Evolutionary conservation across 1,139 yeast species (phyloP).

Genomic region (Nematodospora anomalae): DNA sequence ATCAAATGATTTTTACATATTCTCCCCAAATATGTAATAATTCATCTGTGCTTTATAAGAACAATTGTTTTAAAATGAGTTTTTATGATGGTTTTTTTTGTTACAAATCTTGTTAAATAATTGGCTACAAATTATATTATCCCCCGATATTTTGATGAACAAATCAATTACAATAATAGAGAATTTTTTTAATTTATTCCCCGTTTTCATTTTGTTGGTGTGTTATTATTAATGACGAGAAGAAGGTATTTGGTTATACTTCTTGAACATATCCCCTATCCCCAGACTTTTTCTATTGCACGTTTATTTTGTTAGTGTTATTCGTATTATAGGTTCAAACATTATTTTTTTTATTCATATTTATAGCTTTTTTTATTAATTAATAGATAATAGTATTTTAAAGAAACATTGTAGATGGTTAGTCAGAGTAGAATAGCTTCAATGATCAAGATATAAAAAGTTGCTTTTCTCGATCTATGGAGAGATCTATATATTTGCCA

Average conservation of each 20-base stretch:
- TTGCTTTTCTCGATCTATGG: too few relatives aligned
- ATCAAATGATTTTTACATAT: background rate
- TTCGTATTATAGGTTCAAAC: conserved; percentile 1
- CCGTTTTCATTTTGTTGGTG: background rate
- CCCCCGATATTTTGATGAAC: background rate
- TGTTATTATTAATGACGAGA: background rate
- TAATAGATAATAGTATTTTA: conserved; percentile 1
- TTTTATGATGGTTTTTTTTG: background rate
- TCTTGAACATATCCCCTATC: background rate
- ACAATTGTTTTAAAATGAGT: background rate
- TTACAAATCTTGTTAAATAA: background rate
- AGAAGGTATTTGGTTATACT: background rate
- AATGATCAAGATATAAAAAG: too few relatives aligned
- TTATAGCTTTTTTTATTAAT: conserved; percentile 1
- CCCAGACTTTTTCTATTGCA: background rate
- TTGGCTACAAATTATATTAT: background rate
- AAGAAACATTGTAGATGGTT: background rate
- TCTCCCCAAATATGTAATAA: background rate
- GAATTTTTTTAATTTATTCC: background rate
- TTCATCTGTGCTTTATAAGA: background rate
- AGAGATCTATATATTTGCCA: background rate
- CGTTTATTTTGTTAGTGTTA: background rate
- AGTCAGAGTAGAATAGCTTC: too few relatives aligned
- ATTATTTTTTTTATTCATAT: too few relatives aligned
- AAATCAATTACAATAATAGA: background rate